Conservation (phyloP, 2,329 filamentous ascomycete species). For the Xylaria sp. region DNA sequence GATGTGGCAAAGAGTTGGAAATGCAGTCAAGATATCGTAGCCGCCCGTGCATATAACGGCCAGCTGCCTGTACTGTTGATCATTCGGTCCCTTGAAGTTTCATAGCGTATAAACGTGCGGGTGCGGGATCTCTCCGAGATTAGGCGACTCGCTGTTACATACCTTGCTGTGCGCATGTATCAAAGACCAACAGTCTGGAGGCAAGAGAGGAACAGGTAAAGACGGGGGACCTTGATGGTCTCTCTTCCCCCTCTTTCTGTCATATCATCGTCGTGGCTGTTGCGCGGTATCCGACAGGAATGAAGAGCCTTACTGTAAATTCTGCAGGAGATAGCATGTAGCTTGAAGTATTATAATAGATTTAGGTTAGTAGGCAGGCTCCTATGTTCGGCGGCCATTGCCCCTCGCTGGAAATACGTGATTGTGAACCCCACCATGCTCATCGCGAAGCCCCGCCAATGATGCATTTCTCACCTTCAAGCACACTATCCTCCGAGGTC, state of each 20-base stretch:
- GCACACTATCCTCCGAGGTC: background rate
- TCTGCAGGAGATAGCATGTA: too few species aligned
- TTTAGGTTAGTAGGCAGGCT: background rate
- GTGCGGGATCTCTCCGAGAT: too few species aligned
- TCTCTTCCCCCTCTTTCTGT: too few species aligned
- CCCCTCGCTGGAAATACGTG: background rate
- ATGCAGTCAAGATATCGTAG: background rate
- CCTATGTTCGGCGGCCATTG: background rate
- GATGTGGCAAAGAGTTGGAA: background rate
- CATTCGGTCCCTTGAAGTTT: background rate
- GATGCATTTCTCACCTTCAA: slow-evolving; percentile 3
- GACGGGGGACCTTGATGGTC: background rate
- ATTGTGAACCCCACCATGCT: slow-evolving; percentile 2
- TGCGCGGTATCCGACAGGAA: background rate
- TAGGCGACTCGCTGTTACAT: background rate
- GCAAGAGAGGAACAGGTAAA: background rate
- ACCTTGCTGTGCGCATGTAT: background rate
- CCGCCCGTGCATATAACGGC: background rate
- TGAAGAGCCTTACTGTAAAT: background rate
- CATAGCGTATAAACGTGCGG: too few species aligned
- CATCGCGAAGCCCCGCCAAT: slow-evolving; percentile 8
- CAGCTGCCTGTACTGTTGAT: background rate
- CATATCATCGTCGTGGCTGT: background rate
- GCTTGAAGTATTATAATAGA: too few species aligned
- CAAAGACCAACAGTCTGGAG: background rate